Conservation (phyloP, 345 rosid species). For the Hibiscus trionum region DNA sequence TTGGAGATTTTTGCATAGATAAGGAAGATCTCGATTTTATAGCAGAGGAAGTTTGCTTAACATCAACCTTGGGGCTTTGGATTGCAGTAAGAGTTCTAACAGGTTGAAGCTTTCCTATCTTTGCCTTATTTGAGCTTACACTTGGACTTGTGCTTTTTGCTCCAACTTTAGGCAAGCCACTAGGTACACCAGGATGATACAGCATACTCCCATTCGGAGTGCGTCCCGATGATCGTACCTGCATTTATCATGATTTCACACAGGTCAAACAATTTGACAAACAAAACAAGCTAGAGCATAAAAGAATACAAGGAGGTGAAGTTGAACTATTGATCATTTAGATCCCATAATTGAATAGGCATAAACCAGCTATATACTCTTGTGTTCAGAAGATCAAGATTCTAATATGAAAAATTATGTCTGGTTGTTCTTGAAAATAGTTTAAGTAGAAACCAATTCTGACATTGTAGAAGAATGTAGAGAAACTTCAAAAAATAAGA, state of each 20-base stretch:
- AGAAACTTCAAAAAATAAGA: constrained; percentile 18
- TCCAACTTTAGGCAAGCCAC: constrained; percentile 32
- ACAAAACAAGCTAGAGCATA: constrained; percentile 1
- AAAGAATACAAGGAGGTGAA: not conserved
- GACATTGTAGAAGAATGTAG: not conserved
- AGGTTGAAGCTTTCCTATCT: constrained; percentile 43
- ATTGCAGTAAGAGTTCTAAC: constrained; percentile 20
- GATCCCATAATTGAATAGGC: constrained; percentile 10
- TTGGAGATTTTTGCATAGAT: constrained; percentile 32
- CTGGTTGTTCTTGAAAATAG: not conserved
- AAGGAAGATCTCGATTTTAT: constrained; percentile 22
- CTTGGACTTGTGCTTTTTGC: constrained; percentile 22
- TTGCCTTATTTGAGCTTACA: constrained; percentile 32
- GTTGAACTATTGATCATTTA: not conserved
- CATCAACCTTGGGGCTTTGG: constrained; percentile 23
- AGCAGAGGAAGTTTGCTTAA: constrained; percentile 20
- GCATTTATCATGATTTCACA: constrained; percentile 21
- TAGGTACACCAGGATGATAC: constrained; percentile 24
- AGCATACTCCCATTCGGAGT: constrained; percentile 41
- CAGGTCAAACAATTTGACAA: constrained; percentile 7
- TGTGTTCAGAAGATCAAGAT: not conserved
- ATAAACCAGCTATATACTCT: not conserved
- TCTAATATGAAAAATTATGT: constrained; percentile 5
- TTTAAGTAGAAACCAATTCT: not conserved
- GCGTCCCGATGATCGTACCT: constrained; percentile 43